Evolutionary conservation across 2,329 filamentous ascomycete species (phyloP), one percentile per base, ranked within the genome.

Genomic region (Ciborinia camelliae): DNA sequence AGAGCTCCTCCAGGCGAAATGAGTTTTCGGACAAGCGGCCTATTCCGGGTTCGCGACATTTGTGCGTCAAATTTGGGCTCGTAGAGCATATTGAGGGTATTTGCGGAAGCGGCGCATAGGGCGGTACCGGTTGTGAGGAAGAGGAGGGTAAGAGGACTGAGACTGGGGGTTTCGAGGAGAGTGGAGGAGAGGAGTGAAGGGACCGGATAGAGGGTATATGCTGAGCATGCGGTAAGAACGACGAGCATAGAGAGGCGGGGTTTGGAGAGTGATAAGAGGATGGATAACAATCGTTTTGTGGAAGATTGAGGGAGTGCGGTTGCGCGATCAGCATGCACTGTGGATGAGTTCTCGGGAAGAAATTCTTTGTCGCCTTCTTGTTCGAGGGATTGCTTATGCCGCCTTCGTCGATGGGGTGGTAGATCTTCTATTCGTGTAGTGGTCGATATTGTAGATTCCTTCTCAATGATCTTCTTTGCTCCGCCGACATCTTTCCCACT

Each of bases 51-150:
- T n/a, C 95, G 87, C 43, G 85, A 88, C 95, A 99, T 99, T 73
- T 90, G 87, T 53, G 92, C 91, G 76, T 99, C 95, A 74, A 93
- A 93, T 66, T 88, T 83, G 12, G 88, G 90, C 78, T 99, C 95
- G 78, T 97, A 92, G 65, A 97, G 86, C 95, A 99, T 99, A 78
- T 99, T 99, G 70, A 98, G 82, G 1, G 95, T 86, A 76, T 99
- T 99, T 51, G 95, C 95, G 66, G 90, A 91, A 51, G 93, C 92
- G n/a, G 87, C 90, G 76, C 91, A 95, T 26, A 97, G 83, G 5
- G 93, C 87, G 0, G 95, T 98, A 66, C 95, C 94, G 4, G 86
- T 86, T 0, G 94, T 97, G 60, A 99, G 86, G 80, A 97, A 98
- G 60, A 96, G 82, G 23, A 98, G 88, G 10, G 95, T 99, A 62